Conservation (phyloP, 495 filamentous ascomycete genomes). For the Bacidia gigantensis region DNA sequence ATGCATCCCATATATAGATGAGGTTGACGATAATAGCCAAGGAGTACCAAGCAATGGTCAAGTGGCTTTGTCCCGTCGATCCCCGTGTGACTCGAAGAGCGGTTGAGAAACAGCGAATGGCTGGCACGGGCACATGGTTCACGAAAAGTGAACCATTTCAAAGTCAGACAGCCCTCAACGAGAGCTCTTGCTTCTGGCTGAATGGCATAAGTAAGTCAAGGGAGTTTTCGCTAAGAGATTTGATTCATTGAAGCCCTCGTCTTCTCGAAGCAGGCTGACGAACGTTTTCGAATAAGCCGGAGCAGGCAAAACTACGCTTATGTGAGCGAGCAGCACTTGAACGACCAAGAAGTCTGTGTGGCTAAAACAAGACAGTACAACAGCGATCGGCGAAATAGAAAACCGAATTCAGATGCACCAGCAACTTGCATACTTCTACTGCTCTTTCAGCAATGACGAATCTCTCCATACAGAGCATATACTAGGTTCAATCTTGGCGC, state of each 20-base stretch:
- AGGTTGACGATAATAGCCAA: neutral
- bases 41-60: neutral
- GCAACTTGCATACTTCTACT: slow-evolving; percentile 12
- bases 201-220: slow-evolving; percentile 1
- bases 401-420: neutral
- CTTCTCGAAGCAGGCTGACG: neutral
- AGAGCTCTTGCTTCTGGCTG: neutral
- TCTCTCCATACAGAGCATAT: slow-evolving; percentile 2
- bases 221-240: too few species aligned
- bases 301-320: slow-evolving; percentile 5
- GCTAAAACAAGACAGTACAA: neutral
- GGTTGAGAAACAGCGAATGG: neutral
- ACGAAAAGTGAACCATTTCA: neutral
- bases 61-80: slow-evolving; percentile 7
- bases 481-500: slow-evolving; percentile 7
- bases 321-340: neutral
- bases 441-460: slow-evolving; percentile 9
- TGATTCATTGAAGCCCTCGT: too few species aligned
- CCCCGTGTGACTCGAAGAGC: neutral
- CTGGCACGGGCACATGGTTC: slow-evolving; percentile 7
- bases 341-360: neutral
- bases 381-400: neutral
- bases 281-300: neutral
- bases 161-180: neutral
- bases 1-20: neutral